These are phyloP conservation scores for Calycina herbarum DNA, from an alignment of 2,329 filamentous ascomycete genomes.

Conservation along the genomic window DNA sequence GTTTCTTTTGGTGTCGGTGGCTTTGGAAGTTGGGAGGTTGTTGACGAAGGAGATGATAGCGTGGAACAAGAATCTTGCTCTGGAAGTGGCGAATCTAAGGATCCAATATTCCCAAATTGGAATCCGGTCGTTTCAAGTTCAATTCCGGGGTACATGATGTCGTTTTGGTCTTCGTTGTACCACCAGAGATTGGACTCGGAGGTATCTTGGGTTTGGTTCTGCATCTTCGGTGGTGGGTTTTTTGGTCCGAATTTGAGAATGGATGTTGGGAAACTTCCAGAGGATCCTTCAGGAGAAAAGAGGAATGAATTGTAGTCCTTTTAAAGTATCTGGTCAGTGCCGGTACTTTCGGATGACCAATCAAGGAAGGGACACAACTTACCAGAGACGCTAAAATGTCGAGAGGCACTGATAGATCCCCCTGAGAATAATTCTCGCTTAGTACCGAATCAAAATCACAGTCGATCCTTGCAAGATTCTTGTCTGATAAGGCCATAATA, in stretches of 20 bases:
- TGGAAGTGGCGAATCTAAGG: background rate
- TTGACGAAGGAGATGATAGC: slow-evolving; percentile 8
- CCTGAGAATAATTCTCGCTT: slow-evolving; percentile 2
- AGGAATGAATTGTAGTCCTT: slow-evolving; percentile 3
- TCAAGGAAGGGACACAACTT: background rate
- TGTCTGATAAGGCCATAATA: slow-evolving; percentile 1
- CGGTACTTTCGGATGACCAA: background rate
- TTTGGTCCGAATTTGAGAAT: background rate
- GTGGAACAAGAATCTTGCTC: slow-evolving; percentile 8
- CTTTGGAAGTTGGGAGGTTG: slow-evolving; percentile 9
- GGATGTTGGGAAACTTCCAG: background rate
- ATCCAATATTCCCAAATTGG: background rate
- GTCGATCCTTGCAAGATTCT: background rate
- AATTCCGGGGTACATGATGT: slow-evolving; percentile 3
- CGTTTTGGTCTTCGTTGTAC: background rate
- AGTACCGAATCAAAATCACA: slow-evolving; percentile 8
- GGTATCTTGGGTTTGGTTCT: slow-evolving; percentile 8
- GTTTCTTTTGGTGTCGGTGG: background rate
- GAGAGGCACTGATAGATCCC: background rate
- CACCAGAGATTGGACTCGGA: slow-evolving; percentile 6
- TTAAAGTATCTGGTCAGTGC: slow-evolving; percentile 8
- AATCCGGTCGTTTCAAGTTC: background rate
- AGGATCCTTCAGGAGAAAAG: slow-evolving; percentile 1
- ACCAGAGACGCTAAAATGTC: slow-evolving; percentile 6
- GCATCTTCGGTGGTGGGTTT: slow-evolving; percentile 10